Percentiles rank a stretch among this genome's conserved stretches.
phyloP scores from a whole-genome alignment of 23 red algal genomes.

The Gracilariopsis chorda region DNA sequence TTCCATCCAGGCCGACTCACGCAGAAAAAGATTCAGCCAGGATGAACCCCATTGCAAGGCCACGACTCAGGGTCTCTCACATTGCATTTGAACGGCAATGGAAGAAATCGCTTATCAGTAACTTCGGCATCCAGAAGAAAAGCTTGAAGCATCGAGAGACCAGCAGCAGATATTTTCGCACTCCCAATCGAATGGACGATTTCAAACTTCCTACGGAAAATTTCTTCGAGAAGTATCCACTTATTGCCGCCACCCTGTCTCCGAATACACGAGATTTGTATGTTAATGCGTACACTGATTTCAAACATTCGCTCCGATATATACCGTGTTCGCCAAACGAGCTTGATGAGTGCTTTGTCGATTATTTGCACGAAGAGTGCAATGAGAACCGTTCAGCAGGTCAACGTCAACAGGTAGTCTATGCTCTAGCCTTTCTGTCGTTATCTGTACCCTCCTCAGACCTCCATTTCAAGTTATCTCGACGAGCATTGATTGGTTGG shows the following conservation, averaged over 20 bases:
- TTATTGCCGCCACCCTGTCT: background rate
- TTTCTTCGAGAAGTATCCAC: background rate
- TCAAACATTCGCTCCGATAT: background rate
- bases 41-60: background rate
- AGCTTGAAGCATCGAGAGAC: background rate
- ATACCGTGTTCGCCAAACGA: background rate
- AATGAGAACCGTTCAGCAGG: background rate
- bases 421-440: background rate
- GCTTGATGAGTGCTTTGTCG: background rate
- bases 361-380: background rate
- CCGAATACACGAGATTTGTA: background rate
- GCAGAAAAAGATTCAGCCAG: background rate
- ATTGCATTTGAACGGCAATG: background rate
- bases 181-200: too few species aligned
- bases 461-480: background rate
- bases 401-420: background rate
- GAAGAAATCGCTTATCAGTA: too few species aligned
- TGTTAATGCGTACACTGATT: background rate
- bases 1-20: background rate
- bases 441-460: background rate
- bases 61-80: background rate
- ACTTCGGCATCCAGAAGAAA: too few species aligned
- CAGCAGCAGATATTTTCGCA: too few species aligned
- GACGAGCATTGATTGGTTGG: background rate
- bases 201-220: background rate